Percentiles rank a stretch among this genome's conserved stretches.
These are phyloP conservation scores for Yarrowia bubula DNA, from an alignment of 805 yeast genomes.

Conservation along the genomic window DNA sequence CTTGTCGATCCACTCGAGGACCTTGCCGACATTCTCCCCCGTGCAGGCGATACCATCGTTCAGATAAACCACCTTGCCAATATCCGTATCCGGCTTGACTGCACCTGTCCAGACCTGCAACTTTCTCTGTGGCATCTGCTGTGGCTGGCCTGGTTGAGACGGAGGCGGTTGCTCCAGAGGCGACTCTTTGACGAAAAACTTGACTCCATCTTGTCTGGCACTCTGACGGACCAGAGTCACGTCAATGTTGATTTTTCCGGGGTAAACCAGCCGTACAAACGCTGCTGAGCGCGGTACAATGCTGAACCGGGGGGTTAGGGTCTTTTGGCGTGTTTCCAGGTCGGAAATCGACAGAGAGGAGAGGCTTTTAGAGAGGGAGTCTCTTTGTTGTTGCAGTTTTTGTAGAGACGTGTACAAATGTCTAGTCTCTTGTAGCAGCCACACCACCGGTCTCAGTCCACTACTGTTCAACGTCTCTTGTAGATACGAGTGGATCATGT, in stretches of 20 bases:
- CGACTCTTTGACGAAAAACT: neutral
- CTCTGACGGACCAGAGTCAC: slow-evolving; percentile 5
- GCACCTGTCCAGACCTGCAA: slow-evolving; percentile 9
- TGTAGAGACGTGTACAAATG: slow-evolving; percentile 34
- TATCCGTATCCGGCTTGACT: neutral
- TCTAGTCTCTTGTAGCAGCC: slow-evolving; percentile 35
- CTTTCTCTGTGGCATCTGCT: neutral
- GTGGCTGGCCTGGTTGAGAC: neutral
- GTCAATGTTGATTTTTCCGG: slow-evolving; percentile 6
- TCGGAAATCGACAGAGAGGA: neutral
- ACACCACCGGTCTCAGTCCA: slow-evolving; percentile 36
- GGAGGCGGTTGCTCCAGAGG: neutral
- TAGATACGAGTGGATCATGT: slow-evolving; percentile 33
- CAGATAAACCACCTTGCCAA: neutral
- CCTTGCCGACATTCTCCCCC: neutral
- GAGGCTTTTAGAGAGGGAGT: neutral
- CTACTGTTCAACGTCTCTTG: slow-evolving; percentile 34
- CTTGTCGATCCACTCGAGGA: slow-evolving; percentile 18
- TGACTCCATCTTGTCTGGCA: neutral
- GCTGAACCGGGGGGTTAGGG: neutral
- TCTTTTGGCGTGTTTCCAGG: slow-evolving; percentile 6
- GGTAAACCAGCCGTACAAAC: slow-evolving; percentile 15
- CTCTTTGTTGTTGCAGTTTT: slow-evolving; percentile 19
- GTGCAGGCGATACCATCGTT: slow-evolving; percentile 12
- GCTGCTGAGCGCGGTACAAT: slow-evolving; percentile 23